phyloP scores from a whole-genome alignment of 345 rosid species.

The Salix brachista region DNA sequence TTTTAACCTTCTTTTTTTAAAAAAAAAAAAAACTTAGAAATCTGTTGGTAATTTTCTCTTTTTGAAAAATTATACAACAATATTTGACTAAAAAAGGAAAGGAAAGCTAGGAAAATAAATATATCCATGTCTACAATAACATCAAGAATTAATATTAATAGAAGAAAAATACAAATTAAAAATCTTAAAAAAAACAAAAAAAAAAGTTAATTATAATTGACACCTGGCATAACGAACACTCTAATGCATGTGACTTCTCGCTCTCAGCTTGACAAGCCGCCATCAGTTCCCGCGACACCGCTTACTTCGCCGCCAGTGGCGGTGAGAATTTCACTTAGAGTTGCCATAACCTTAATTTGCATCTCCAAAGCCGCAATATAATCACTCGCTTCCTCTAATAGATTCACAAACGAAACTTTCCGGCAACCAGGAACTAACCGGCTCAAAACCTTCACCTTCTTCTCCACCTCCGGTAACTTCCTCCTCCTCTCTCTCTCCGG shows the following conservation, averaged over 20 bases:
- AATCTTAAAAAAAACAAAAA: background rate
- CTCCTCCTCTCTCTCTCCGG: conserved; percentile 18
- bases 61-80: background rate
- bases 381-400: conserved; percentile 77
- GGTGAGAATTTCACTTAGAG: conserved; percentile 47
- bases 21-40: background rate
- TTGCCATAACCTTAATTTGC: conserved; percentile 83
- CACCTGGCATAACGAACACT: conserved; percentile 22
- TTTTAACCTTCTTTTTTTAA: background rate
- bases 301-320: conserved; percentile 1
- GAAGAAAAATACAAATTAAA: conserved; percentile 12
- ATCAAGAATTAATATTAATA: conserved; percentile 25
- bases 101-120: background rate
- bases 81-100: background rate
- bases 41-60: background rate
- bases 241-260: background rate
- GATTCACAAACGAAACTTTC: conserved; percentile 45
- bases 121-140: conserved; percentile 30
- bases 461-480: conserved; percentile 51
- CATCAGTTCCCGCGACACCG: background rate
- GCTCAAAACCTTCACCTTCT: conserved; percentile 46
- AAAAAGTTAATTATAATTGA: conserved; percentile 7
- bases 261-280: background rate
- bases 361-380: conserved; percentile 91
- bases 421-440: conserved; percentile 89